These are phyloP conservation scores for Penicillium nucicola DNA, from an alignment of 495 filamentous ascomycete species.

Conservation along the genomic window DNA sequence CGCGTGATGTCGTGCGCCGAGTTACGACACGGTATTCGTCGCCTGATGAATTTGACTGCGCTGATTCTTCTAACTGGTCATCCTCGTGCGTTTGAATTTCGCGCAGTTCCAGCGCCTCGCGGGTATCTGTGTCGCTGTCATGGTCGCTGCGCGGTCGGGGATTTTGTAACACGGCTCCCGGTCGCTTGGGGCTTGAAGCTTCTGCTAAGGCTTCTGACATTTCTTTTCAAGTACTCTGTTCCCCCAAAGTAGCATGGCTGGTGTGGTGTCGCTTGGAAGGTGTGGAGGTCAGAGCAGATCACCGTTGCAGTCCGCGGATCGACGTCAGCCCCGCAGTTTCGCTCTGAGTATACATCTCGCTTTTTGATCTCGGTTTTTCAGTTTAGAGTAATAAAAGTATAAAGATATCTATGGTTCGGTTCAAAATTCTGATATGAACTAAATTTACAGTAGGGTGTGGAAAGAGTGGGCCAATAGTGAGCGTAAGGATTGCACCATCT, in stretches of 20 bases:
- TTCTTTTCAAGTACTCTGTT: neutral
- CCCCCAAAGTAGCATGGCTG: neutral
- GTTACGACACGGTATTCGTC: slow-evolving; percentile 34
- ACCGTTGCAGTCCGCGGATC: neutral
- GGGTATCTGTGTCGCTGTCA: slow-evolving; percentile 6
- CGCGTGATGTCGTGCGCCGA: slow-evolving; percentile 25
- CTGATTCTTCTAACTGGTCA: slow-evolving; percentile 15
- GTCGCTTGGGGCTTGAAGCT: slow-evolving; percentile 1
- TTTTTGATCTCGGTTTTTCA: neutral
- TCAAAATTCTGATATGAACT: no score
- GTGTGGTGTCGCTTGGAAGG: neutral
- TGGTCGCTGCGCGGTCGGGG: slow-evolving; percentile 22
- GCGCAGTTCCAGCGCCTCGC: slow-evolving; percentile 29
- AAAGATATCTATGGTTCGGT: neutral
- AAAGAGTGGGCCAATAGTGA: neutral
- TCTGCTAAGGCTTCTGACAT: slow-evolving; percentile 2
- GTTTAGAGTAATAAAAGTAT: neutral
- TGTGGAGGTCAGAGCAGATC: neutral
- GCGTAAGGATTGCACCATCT: neutral
- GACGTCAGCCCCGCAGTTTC: neutral
- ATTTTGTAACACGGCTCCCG: slow-evolving; percentile 2
- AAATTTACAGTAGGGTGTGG: no score
- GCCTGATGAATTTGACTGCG: slow-evolving; percentile 30
- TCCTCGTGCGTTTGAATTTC: slow-evolving; percentile 25
- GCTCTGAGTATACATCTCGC: no score